phyloP scores from a whole-genome alignment of 1,139 yeast genomes.

The Blastobotrys elegans region DNA sequence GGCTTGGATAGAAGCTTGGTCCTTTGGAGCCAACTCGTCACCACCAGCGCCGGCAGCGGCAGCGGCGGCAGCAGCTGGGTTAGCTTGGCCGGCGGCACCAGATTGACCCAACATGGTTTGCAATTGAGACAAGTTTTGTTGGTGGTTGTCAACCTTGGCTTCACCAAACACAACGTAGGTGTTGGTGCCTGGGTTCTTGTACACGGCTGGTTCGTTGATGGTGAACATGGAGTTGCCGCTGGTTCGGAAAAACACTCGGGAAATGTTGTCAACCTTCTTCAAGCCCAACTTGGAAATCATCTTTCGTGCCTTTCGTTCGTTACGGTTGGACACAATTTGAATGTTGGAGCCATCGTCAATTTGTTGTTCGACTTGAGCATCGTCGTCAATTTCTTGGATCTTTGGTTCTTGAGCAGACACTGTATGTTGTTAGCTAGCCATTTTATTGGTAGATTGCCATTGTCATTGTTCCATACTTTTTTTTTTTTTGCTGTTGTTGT shows the following conservation, averaged over 20 bases:
- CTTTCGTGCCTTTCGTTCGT: constrained; percentile 96
- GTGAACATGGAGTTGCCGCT: constrained; percentile 80
- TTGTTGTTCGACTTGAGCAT: constrained; percentile 19
- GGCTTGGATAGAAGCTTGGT: constrained; percentile 81
- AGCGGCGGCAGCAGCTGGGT: constrained; percentile 22
- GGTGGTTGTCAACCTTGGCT: constrained; percentile 83
- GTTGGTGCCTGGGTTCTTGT: constrained; percentile 84
- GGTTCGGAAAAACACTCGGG: constrained; percentile 95
- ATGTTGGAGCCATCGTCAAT: constrained; percentile 21
- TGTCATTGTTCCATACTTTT: no score
- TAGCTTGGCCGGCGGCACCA: constrained; percentile 24
- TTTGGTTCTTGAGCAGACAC: constrained; percentile 18
- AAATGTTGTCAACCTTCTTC: constrained; percentile 86
- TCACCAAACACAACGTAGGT: constrained; percentile 97
- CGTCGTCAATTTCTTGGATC: constrained; percentile 32
- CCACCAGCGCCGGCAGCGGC: constrained; percentile 40
- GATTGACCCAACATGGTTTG: constrained; percentile 16
- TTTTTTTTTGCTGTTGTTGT: background rate
- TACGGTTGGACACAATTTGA: constrained; percentile 40
- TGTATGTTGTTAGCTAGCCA: background rate
- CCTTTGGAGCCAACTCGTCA: constrained; percentile 40
- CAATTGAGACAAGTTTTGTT: constrained; percentile 33
- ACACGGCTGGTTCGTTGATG: constrained; percentile 92
- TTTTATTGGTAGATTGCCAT: no score
- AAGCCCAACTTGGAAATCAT: constrained; percentile 83